A percentile compares a stretch with the other conserved stretches of the same genome.
These are phyloP conservation scores for Syzygium aqueum DNA, from an alignment of 345 rosid species.

Conservation along the genomic window DNA sequence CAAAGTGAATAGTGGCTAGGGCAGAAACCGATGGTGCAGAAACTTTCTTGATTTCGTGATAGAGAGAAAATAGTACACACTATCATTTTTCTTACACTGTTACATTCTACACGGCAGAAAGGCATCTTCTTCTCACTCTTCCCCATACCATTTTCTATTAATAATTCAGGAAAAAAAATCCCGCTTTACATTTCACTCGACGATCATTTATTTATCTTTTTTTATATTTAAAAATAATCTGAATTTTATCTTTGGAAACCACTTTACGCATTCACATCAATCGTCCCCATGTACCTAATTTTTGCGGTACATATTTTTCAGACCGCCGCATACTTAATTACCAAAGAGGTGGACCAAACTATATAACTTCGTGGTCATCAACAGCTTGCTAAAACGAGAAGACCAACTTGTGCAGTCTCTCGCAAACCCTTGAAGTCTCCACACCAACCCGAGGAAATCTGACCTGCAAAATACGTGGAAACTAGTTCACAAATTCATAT, in stretches of 20 bases:
- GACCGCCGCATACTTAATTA: neutral
- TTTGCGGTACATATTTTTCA: neutral
- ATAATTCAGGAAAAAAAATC: neutral
- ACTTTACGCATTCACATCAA: neutral
- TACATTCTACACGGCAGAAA: neutral
- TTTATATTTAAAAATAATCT: neutral
- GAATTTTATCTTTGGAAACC: neutral
- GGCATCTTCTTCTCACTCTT: neutral
- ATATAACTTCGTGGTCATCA: neutral
- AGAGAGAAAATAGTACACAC: neutral
- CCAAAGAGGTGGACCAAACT: neutral
- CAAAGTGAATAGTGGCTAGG: neutral
- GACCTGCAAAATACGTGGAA: neutral
- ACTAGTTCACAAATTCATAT: neutral
- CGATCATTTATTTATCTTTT: no score
- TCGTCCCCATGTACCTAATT: neutral
- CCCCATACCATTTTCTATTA: neutral
- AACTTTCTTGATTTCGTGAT: neutral
- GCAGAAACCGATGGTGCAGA: neutral
- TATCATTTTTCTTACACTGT: neutral
- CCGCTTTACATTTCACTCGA: neutral
- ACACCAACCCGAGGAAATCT: conserved; percentile 6
- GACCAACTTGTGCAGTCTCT: conserved; percentile 9
- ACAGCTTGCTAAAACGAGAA: neutral
- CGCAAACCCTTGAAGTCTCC: conserved; percentile 6